A percentile compares a stretch with the other conserved stretches of the same genome.
phyloP scores from a whole-genome alignment of 208 protist genomes.

The Leishmania turanica region DNA sequence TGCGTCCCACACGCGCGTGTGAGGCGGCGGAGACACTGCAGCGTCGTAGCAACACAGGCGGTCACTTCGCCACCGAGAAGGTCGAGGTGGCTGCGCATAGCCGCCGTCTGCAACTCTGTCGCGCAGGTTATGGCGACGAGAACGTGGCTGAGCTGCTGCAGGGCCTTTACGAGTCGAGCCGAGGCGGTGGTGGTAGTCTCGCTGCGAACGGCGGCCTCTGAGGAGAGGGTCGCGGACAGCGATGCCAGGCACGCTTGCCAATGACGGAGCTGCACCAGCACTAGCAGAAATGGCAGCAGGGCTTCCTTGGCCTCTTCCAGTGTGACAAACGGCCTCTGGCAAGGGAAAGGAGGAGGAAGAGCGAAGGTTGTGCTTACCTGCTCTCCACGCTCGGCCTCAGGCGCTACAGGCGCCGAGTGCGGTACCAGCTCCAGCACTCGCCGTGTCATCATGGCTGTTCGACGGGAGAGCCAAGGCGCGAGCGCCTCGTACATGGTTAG shows the following conservation, averaged over 20 bases:
- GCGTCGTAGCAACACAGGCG: constrained; percentile 13
- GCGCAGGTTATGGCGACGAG: constrained; percentile 15
- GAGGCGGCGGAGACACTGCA: constrained; percentile 16
- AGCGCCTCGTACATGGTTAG: constrained; percentile 7
- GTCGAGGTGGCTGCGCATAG: constrained; percentile 23
- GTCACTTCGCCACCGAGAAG: constrained; percentile 3
- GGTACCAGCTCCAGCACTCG: constrained; percentile 17
- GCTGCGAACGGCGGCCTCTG: not conserved
- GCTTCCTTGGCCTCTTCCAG: constrained; percentile 3
- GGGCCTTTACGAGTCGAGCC: not conserved
- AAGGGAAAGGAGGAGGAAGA: not conserved
- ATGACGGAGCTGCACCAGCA: constrained; percentile 18
- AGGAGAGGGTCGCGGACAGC: not conserved
- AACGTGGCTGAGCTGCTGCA: constrained; percentile 24
- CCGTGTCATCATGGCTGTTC: constrained; percentile 13
- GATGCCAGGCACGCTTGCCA: constrained; percentile 20
- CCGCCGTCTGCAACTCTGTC: constrained; percentile 17
- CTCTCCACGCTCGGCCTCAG: not conserved
- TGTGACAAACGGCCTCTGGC: not conserved
- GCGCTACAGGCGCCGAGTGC: not conserved
- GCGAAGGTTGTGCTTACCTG: not conserved
- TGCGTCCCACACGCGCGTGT: not conserved
- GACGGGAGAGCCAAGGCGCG: constrained; percentile 11
- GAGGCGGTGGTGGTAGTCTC: not conserved
- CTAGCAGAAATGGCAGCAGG: constrained; percentile 24